Evolutionary conservation across 2,329 filamentous ascomycete species (phyloP), one percentile per base, ranked within the genome.

Genomic region (Cytospora mali): DNA sequence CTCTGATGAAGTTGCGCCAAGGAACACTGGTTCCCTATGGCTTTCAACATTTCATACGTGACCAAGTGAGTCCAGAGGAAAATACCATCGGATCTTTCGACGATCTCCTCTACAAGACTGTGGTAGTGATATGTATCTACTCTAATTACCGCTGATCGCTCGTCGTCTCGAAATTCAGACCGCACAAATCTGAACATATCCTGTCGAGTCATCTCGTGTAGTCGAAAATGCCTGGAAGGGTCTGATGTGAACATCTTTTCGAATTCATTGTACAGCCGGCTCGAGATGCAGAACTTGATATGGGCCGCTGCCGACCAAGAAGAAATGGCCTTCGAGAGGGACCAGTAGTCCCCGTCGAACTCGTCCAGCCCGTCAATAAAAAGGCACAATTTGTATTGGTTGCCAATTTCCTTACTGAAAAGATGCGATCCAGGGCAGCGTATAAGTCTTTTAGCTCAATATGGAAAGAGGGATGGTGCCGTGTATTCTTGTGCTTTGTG

Each of bases 291-390:
- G 11, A 60, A 53, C 14, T 60, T 60, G 27, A 60, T 10, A 13
- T 28, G 6, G 13, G 33, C 18, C 9, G 27, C 11, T 33, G 23
- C 6, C 11, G 33, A 31, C 57, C 57, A 60, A 1, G 2, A 11
- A 5, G 11, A 53, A 23, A 60, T 21, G 7, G 28, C 18, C 21
- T 46, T 46, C 1, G 57, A 10, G 14, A 60, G 16, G n/a, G 11
- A 42, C 57, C 57, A 46, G 33, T 60, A 46, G 35, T 60, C 57
- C 2, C 57, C 57, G 3, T 60, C 49, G 5, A 27, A 60, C 33
- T 60, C 57, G 35, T 60, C 57, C 1, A 60, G 31, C 9, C 57
- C 57, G 33, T 60, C 57, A 16, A 60, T 29, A 23, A 60, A 46
- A 1, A 51, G 11, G 13, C 57, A 60, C 4, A 60, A 2, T 11